Conservation (phyloP, 495 filamentous ascomycete genomes). For the Polyplosphaeria fusca region DNA sequence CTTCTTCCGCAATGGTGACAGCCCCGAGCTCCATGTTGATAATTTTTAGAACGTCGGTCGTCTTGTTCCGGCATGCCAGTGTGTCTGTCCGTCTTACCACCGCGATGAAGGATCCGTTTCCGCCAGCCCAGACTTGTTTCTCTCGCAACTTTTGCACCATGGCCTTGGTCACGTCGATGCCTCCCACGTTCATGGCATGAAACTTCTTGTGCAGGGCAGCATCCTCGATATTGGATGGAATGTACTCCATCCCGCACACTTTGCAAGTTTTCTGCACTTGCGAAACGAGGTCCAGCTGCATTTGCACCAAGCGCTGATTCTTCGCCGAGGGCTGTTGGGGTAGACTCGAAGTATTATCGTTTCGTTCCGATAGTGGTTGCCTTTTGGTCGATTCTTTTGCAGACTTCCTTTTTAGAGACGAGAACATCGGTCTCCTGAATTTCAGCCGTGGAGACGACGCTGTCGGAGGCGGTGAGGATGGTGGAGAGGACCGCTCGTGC, state of each 20-base stretch:
- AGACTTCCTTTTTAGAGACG: slow-evolving; percentile 17
- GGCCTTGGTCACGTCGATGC: slow-evolving; percentile 60
- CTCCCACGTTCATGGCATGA: slow-evolving; percentile 63
- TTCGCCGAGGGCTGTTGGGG: slow-evolving; percentile 10
- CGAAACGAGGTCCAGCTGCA: slow-evolving; percentile 64
- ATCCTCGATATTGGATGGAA: slow-evolving; percentile 64
- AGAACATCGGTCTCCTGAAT: slow-evolving; percentile 24
- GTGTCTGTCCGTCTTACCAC: slow-evolving; percentile 56
- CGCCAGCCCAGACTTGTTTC: slow-evolving; percentile 34
- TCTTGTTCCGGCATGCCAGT: slow-evolving; percentile 54
- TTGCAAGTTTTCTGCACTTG: slow-evolving; percentile 59
- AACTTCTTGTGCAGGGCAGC: slow-evolving; percentile 63
- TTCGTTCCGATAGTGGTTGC: slow-evolving; percentile 20
- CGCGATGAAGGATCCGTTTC: slow-evolving; percentile 54
- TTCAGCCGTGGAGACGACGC: not conserved
- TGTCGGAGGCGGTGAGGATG: slow-evolving; percentile 3
- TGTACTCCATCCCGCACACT: slow-evolving; percentile 69
- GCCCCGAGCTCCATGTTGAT: slow-evolving; percentile 65
- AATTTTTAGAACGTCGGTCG: slow-evolving; percentile 62
- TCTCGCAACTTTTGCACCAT: slow-evolving; percentile 47
- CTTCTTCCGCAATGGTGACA: slow-evolving; percentile 56
- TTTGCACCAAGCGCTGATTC: slow-evolving; percentile 52
- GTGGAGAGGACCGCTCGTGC: no score
- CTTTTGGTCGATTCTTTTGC: not conserved
- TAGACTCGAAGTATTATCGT: slow-evolving; percentile 23